These are phyloP conservation scores for Globisporangium spinosum DNA, from an alignment of 352 stramenopile species.

Conservation along the genomic window DNA sequence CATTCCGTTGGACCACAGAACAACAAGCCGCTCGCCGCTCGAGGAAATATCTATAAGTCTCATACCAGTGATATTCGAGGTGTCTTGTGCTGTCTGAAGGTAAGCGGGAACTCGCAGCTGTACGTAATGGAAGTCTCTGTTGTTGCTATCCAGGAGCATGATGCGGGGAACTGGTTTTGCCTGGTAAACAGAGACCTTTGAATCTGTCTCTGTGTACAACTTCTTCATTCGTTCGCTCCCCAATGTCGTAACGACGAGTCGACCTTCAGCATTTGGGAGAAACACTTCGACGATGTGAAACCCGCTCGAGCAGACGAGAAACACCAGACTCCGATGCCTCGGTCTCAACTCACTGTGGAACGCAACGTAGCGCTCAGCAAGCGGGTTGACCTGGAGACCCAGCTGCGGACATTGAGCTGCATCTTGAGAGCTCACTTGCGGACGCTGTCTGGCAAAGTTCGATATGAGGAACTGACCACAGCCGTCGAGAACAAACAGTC, in stretches of 20 bases:
- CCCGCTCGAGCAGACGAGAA: slow-evolving; percentile 35
- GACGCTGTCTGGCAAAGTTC: slow-evolving; percentile 9
- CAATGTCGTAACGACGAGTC: slow-evolving; percentile 21
- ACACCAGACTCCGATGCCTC: slow-evolving; percentile 25
- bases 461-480: slow-evolving; percentile 25
- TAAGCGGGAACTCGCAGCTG: slow-evolving; percentile 2
- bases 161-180: slow-evolving; percentile 25
- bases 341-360: slow-evolving; percentile 21
- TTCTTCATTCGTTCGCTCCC: slow-evolving; percentile 26
- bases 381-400: slow-evolving; percentile 25
- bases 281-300: slow-evolving; percentile 39
- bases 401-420: neutral
- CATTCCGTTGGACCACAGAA: slow-evolving; percentile 32
- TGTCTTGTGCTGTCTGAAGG: neutral
- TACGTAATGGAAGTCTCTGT: slow-evolving; percentile 20
- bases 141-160: slow-evolving; percentile 23
- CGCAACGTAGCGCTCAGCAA: slow-evolving; percentile 29
- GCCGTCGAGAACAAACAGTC: slow-evolving; percentile 28
- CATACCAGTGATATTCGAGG: neutral
- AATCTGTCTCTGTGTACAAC: slow-evolving; percentile 1
- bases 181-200: slow-evolving; percentile 29
- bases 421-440: neutral
- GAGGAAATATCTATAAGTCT: slow-evolving; percentile 11
- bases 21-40: slow-evolving; percentile 15
- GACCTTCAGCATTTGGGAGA: slow-evolving; percentile 23